phyloP scores from a whole-genome alignment of 768 basidiomycete genomes.

The Cyathus striatus region DNA sequence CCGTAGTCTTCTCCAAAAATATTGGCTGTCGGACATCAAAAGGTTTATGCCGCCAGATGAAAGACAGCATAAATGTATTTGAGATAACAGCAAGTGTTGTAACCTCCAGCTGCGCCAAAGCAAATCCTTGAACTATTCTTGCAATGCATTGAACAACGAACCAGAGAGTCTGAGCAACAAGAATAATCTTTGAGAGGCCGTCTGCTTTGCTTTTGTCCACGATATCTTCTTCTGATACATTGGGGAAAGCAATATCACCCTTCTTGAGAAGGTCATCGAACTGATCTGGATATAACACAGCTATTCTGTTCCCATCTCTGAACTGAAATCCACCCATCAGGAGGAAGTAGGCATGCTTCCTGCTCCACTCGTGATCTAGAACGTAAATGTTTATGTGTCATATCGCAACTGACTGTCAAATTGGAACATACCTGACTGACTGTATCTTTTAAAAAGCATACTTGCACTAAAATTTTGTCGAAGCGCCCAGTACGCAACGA shows the following conservation, averaged over 20 bases:
- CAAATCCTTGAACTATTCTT: neutral
- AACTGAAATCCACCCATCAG: conserved; percentile 4
- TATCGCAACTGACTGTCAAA: neutral
- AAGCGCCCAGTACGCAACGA: neutral
- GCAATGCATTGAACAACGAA: neutral
- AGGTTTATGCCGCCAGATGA: conserved; percentile 2
- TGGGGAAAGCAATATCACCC: neutral
- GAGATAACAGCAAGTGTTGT: neutral
- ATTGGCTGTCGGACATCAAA: conserved; percentile 1
- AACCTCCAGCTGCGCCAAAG: neutral
- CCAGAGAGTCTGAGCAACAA: neutral
- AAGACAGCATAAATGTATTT: neutral
- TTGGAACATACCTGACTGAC: neutral
- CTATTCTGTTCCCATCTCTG: neutral
- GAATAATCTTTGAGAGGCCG: neutral
- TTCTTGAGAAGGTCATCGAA: neutral
- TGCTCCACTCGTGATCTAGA: neutral
- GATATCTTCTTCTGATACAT: neutral
- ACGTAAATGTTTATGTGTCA: neutral
- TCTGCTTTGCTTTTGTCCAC: conserved; percentile 2
- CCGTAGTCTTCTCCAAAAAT: too few relatives aligned
- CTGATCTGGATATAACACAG: neutral
- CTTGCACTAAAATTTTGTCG: neutral
- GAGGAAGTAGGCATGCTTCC: conserved; percentile 3
- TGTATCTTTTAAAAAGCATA: neutral